Base-by-base conservation (phyloP, 1,284 basidiomycete species). In the Moniliophthora roreri region DNA sequence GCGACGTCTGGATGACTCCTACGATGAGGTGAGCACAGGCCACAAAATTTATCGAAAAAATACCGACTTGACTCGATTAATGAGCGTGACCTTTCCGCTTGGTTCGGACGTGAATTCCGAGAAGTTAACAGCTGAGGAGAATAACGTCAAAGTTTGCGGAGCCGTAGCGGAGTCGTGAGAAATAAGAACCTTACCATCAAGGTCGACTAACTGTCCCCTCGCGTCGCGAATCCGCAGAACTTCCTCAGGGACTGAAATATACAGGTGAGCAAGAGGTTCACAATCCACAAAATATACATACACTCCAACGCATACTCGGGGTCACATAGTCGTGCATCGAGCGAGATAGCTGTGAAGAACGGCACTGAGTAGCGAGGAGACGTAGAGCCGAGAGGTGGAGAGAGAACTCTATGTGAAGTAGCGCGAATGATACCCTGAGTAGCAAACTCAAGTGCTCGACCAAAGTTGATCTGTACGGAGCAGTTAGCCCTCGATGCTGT, bases 1-100 rank as follows among this genome's bases (percentile, higher is more conserved):
- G 79, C 89, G 18, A 90, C 89, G 60, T 91, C 88, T 0, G 89
- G 89, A 56, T 91, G 89, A 57, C 89, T 91, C 78, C 28, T 32
- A 11, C 7, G 28, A 32, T 11, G 11, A 32, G 28, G 28, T 32
- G 6, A 32, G 28, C 11, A 32, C 28, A 11, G 11, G 28, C 7
- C 7, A 32, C 11, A 32, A 11, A 11, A 6, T 6, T 32, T 32
- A 32, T n/a, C n/a, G 28, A 11, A 32, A 11, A 32, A 32, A 11
- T 32, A 32, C 28, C 11, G 28, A 32, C 28, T 84, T 89, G 56
- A 91, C 75, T 13, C 89, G 75, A 1, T 87, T 86, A 50, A 91
- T 87, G 35, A 91, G 73, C 53, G 78, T 79, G n/a, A 89, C 89
- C 49, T 78, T 71, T 2, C 89, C 89, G 0, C 82, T 81, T 0